These are phyloP conservation scores for Leishmania tarentolae DNA, from an alignment of 208 protist genomes.

Conservation along the genomic window DNA sequence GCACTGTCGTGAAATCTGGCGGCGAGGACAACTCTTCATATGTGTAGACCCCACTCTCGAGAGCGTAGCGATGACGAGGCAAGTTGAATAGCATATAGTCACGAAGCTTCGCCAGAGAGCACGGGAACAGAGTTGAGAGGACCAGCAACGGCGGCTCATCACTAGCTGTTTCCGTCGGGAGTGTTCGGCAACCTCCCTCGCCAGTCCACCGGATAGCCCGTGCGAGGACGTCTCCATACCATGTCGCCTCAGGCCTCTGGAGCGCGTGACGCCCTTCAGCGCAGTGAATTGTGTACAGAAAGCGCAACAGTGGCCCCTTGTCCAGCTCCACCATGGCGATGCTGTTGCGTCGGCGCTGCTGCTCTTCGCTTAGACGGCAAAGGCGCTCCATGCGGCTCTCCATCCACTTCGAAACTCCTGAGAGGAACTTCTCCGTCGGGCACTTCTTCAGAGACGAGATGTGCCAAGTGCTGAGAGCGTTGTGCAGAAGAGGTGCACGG, in stretches of 20 bases:
- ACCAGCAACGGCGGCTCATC: background rate
- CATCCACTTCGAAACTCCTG: constrained; percentile 15
- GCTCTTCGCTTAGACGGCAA: constrained; percentile 7
- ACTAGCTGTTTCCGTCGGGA: background rate
- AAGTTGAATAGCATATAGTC: constrained; percentile 18
- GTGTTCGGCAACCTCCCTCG: background rate
- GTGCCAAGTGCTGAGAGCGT: background rate
- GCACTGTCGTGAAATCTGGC: constrained; percentile 14
- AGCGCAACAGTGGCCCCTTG: constrained; percentile 24
- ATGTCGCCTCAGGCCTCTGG: background rate
- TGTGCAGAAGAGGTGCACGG: background rate
- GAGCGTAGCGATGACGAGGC: constrained; percentile 20
- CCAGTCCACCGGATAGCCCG: background rate
- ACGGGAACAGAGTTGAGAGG: constrained; percentile 23
- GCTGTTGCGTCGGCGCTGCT: background rate
- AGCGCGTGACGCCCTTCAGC: constrained; percentile 5
- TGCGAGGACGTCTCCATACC: constrained; percentile 19
- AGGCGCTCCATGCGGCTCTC: constrained; percentile 13
- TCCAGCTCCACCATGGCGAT: constrained; percentile 18
- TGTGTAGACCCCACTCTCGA: background rate
- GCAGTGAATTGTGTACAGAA: constrained; percentile 19
- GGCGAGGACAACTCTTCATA: constrained; percentile 24
- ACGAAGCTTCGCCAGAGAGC: constrained; percentile 23
- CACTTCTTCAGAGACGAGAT: background rate
- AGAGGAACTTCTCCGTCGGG: constrained; percentile 1